Conservation (phyloP, 2,329 filamentous ascomycete species). For the Aspergillus floridensis region DNA sequence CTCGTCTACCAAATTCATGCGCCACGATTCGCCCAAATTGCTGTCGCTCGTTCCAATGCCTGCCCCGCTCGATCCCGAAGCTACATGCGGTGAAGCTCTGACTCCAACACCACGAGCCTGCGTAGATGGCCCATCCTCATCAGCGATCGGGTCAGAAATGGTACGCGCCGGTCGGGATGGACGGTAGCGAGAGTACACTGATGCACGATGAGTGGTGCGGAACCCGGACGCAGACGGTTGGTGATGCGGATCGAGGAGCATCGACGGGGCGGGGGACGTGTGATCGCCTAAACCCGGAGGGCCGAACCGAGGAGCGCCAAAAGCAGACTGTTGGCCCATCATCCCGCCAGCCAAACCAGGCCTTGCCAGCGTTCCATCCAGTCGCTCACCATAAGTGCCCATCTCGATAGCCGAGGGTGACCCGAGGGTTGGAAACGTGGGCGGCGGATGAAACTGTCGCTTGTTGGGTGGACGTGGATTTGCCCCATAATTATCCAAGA, state of each 20-base stretch:
- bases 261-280: constrained; percentile 41
- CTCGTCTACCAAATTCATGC: constrained; percentile 43
- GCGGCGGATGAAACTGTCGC: constrained; percentile 70
- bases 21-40: constrained; percentile 56
- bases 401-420: constrained; percentile 54
- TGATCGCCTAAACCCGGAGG: constrained; percentile 25
- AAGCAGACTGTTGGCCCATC: constrained; percentile 27
- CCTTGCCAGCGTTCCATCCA: constrained; percentile 24
- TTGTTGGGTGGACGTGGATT: constrained; percentile 56
- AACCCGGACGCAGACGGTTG: constrained; percentile 44
- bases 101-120: constrained; percentile 15
- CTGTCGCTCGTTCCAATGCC: constrained; percentile 49
- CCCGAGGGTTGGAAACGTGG: constrained; percentile 68
- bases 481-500: constrained; percentile 84
- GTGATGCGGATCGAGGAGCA: constrained; percentile 49
- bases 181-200: constrained; percentile 31
- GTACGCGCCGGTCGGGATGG: constrained; percentile 27
- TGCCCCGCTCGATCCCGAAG: constrained; percentile 34
- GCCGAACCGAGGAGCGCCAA: constrained; percentile 29
- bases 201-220: constrained; percentile 26
- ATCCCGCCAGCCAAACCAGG: constrained; percentile 18
- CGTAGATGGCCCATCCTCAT: constrained; percentile 27
- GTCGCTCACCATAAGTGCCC: constrained; percentile 43
- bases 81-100: constrained; percentile 19
- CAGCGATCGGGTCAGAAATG: constrained; percentile 29